Base-by-base conservation (phyloP, 1,284 basidiomycete genomes). In the Trichosporon sp. region DNA sequence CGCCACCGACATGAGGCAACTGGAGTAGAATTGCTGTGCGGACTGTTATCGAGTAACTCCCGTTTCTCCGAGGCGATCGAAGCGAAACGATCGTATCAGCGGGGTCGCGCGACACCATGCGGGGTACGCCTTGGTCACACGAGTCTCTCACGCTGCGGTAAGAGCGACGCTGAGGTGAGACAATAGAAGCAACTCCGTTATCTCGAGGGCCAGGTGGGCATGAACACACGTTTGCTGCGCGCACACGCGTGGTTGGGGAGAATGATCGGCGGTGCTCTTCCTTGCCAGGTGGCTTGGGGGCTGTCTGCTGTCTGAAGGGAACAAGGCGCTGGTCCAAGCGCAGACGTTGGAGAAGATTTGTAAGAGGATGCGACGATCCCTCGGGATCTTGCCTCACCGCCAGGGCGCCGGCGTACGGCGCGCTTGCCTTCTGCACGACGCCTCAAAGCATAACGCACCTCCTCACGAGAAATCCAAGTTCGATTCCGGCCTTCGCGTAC, bases 321-420 rank as follows among this genome's bases (percentile, higher is more conserved):
- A 54, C 19, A 19, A 54, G 51, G 51, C 51, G 51, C 19, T 8
- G 51, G 51, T 54, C 51, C 51, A 54, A 54, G 51, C 51, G 51
- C 51, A 26, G 51, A 54, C 8, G 51, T 5, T n/a, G 19, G 19
- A 54, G n/a, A 19, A 19, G 51, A 54, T 54, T 10, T 19, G 51
- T 21, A 54, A 54, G 19, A 26, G n/a, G n/a, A 14, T 54, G 51
- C 51, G 51, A 54, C 51, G 51, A 54, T 54, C 51, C 51, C 19
- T 11, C 51, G 21, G 51, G 19, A 54, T 54, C 51, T 54, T 21
- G 43, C 43, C 43, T n/a, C 43, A n/a, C 43, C 16, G 43, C 43
- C 43, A n/a, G 43, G 43, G 43, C 43, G 43, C 43, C 43, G 43
- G 43, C 16, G 38, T 10, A 40, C 38, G 38, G 38, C 38, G 38